phyloP scores from a whole-genome alignment of 2,329 filamentous ascomycete genomes.

The Colletotrichum aenigma region DNA sequence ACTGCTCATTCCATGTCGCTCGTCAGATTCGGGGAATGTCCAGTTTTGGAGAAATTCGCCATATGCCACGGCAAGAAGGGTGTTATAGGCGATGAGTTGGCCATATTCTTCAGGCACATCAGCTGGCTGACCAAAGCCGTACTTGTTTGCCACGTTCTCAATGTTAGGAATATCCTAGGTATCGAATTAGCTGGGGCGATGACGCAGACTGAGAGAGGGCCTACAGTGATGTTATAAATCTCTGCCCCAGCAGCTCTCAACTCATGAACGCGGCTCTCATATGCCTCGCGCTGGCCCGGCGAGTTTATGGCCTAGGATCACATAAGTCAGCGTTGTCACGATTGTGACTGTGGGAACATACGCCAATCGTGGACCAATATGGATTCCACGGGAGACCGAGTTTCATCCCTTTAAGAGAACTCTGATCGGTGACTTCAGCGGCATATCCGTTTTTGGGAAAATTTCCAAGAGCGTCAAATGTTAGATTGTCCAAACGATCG shows the following conservation, averaged over 20 bases:
- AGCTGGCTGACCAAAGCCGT: conserved; percentile 17
- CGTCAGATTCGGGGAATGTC: conserved; percentile 16
- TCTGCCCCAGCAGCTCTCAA: background rate
- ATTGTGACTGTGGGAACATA: background rate
- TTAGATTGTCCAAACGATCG: background rate
- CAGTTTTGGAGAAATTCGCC: conserved; percentile 23
- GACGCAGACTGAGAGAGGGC: background rate
- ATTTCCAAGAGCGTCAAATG: background rate
- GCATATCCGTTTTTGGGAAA: background rate
- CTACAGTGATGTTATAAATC: background rate
- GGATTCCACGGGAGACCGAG: background rate
- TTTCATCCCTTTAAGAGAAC: background rate
- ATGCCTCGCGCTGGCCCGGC: background rate
- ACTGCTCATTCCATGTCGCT: conserved; percentile 17
- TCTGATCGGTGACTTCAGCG: background rate
- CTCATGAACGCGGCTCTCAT: background rate
- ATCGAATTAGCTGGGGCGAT: background rate
- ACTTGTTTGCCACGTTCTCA: conserved; percentile 10
- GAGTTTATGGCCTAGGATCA: background rate
- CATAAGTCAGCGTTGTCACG: background rate
- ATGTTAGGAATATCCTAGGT: background rate
- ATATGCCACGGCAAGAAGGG: conserved; percentile 23
- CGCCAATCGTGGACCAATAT: background rate
- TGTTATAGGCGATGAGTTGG: conserved; percentile 18
- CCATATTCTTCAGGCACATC: background rate